These are phyloP conservation scores for Trametes polyzona DNA, from an alignment of 1,284 basidiomycete species.

Conservation along the genomic window DNA sequence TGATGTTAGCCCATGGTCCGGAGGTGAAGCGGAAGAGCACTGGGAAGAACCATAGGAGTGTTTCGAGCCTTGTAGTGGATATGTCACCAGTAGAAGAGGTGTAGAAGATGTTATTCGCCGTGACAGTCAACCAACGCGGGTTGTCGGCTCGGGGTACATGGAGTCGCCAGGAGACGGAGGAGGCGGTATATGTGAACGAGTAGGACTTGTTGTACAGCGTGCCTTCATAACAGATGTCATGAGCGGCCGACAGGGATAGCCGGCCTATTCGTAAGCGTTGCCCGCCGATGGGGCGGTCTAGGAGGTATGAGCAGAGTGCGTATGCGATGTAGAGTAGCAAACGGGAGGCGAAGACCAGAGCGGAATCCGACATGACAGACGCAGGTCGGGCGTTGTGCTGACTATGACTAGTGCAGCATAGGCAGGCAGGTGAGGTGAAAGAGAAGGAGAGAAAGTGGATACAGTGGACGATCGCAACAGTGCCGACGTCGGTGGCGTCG, in stretches of 20 bases:
- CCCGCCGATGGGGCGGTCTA: slow-evolving; percentile 20
- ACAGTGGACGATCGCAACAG: background rate
- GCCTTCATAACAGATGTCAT: slow-evolving; percentile 27
- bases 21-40: slow-evolving; percentile 41
- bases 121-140: slow-evolving; percentile 41
- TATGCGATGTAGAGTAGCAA: slow-evolving; percentile 1
- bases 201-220: slow-evolving; percentile 25
- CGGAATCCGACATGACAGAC: background rate
- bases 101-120: slow-evolving; percentile 36
- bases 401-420: background rate
- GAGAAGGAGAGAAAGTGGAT: background rate
- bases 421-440: background rate
- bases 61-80: slow-evolving; percentile 33
- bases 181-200: slow-evolving; percentile 24
- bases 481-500: slow-evolving; percentile 6
- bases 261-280: slow-evolving; percentile 27
- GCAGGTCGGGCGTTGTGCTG: background rate
- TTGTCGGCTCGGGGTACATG: slow-evolving; percentile 37
- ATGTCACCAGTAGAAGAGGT: slow-evolving; percentile 38
- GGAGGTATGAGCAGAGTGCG: slow-evolving; percentile 24
- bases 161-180: slow-evolving; percentile 29
- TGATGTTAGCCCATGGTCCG: slow-evolving; percentile 40
- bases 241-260: slow-evolving; percentile 17
- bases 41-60: slow-evolving; percentile 45
- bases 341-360: background rate